Evolutionary conservation across 257 asterid genomes (phyloP), one percentile per base, ranked within the genome.

Genomic region (Datura wrightii): DNA sequence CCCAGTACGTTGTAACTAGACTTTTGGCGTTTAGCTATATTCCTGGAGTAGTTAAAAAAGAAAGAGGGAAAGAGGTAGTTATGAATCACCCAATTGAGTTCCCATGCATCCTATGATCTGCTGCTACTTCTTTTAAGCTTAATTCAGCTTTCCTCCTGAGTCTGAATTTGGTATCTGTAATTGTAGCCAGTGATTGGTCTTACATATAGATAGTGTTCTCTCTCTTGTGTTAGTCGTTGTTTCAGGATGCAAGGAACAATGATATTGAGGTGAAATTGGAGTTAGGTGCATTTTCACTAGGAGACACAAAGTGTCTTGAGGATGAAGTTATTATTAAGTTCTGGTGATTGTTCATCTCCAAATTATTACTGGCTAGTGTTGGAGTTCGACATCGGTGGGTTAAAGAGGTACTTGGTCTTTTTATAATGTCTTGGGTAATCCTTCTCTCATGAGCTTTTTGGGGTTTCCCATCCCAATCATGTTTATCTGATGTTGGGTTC

Each of bases 1-100:
- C 99, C 99, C 56, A 92, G 99, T 96, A 89, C 71, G 63, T 58
- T 34, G 63, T 34, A 31, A 60, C 62, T 39, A 10, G 62, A 4
- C 18, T 63, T 54, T 70, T 37, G 58, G 70, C 72, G 55, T 79
- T 10, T 79, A 54, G 53, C 69, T 56, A 24, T 36, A 34, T 34
- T 31, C 72, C n/a, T 13, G 5, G 39, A 10, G 72, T 65, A 34
- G 44, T 65, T 65, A 10, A 10, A 65, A 31, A 13, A 11, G 72
- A 65, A 65, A 65, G 4, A 65, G 42, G 71, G n/a, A 24, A 65
- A 31, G 41, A 14, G 72, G 18, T 65, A 65, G 72, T 5, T 14
- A 65, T 34, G 42, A 65, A 34, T 65, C 72, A 65, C 72, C 34
- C 41, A 5, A 65, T 59, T 6, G 67, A 59, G 70, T 62, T 42